Evolutionary conservation across 78 protist species (phyloP).

Genomic region (Dictyostelium citrinum): DNA sequence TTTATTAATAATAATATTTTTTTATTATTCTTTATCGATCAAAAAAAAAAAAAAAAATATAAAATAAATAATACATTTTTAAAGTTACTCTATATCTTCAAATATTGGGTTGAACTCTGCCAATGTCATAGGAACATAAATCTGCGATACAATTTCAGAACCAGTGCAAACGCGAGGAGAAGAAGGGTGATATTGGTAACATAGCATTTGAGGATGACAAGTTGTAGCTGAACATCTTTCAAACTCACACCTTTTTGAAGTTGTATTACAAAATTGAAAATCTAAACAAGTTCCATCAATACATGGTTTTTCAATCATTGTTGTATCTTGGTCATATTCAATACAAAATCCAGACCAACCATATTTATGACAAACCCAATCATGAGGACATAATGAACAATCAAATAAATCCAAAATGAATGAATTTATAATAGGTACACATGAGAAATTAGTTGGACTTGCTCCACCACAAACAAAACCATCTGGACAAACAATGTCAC

Average conservation of each 20-base stretch:
- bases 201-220: neutral
- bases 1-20: too few relatives aligned
- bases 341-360: conserved; percentile 53
- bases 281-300: conserved; percentile 1
- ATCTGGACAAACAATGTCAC: neutral
- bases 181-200: conserved; percentile 31
- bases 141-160: neutral
- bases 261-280: conserved; percentile 10
- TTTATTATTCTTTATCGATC: too few relatives aligned
- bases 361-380: conserved; percentile 15
- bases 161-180: conserved; percentile 44
- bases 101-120: neutral
- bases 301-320: neutral
- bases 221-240: neutral
- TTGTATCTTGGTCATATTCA: neutral
- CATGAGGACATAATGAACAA: conserved; percentile 9
- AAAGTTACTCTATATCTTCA: neutral
- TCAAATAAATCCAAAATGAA: neutral
- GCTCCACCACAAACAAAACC: conserved; percentile 20
- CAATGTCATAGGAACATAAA: neutral
- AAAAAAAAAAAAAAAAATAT: too few relatives aligned
- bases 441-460: conserved; percentile 7
- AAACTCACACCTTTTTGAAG: neutral
- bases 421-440: neutral
- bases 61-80: too few relatives aligned